phyloP scores from a whole-genome alignment of 208 protist species.

The Borovskyia barvae region DNA sequence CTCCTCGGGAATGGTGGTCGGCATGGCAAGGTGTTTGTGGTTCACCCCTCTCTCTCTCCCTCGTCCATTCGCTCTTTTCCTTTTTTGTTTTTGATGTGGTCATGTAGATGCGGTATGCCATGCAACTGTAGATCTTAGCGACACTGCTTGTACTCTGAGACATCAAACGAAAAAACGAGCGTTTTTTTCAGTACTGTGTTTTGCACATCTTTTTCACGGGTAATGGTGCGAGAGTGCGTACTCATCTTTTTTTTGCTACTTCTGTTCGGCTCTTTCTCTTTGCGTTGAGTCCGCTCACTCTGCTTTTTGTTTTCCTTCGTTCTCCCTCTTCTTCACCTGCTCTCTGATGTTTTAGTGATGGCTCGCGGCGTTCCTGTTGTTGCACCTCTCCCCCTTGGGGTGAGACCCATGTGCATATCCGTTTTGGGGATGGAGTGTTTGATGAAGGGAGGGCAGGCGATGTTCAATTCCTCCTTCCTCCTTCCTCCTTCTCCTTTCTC shows the following conservation, averaged over 20 bases:
- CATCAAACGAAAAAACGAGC: no score
- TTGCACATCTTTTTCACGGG: no score
- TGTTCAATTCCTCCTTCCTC: conserved; percentile 1
- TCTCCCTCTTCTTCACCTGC: neutral
- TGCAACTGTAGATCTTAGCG: no score
- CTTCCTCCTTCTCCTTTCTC: neutral
- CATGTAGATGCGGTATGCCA: no score
- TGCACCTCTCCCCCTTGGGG: neutral
- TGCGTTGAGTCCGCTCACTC: neutral
- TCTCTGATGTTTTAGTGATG: neutral
- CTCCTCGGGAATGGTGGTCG: neutral
- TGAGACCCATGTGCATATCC: neutral
- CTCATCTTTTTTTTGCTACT: neutral
- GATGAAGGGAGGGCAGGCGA: no score
- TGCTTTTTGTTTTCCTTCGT: no score
- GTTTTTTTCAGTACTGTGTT: no score
- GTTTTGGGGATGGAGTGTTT: no score
- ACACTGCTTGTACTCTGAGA: no score
- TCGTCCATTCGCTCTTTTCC: no score
- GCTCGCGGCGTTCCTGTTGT: neutral
- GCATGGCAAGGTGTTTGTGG: neutral
- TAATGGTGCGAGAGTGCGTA: neutral
- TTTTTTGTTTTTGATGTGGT: neutral
- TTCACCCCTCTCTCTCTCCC: no score
- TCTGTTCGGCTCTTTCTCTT: neutral